Base-by-base conservation (phyloP, 1,284 basidiomycete species). In the Irpex rosettiformis region DNA sequence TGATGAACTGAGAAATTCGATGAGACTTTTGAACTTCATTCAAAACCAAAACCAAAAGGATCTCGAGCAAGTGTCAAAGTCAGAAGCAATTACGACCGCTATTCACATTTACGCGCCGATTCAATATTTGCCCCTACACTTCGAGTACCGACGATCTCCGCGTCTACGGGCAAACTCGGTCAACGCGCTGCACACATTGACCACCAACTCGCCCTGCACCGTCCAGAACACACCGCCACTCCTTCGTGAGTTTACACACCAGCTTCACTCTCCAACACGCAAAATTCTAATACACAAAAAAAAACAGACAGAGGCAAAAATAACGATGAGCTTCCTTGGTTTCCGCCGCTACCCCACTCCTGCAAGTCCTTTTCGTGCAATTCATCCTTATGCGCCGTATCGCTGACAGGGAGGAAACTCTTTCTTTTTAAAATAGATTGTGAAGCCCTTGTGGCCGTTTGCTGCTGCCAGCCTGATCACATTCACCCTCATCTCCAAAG, bases 321-420 rank as follows among this genome's bases (percentile, higher is more conserved):
- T 21, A 21, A 47, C 37, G 55, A 89, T 89, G 87, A 80, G 84
- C 69, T 87, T 89, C 80, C 75, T 89, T 67, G 87, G 87, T 76
- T 76, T 88, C 67, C 86, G 88, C 75, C 88, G 88, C 77, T 91
- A 85, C 85, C 81, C 86, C 61, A 88, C 85, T 64, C 88, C 88
- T 59, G 88, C 80, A 75, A 74, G 84, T 82, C 51, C 54, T 29
- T 37, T 57, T 40, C 37, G 55, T 25, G 49, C 54, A 29, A 7
- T 33, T 25, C 48, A 25, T 40, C n/a, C n/a, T n/a, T n/a, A n/a
- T n/a, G n/a, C n/a, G n/a, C n/a, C n/a, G n/a, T n/a, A n/a, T n/a
- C n/a, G n/a, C n/a, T n/a, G n/a, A n/a, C n/a, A n/a, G n/a, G n/a
- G n/a, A n/a, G n/a, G n/a, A n/a, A n/a, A n/a, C n/a, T n/a, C n/a